Base-by-base conservation (phyloP, 768 basidiomycete genomes). In the Hydnum rufescens region DNA sequence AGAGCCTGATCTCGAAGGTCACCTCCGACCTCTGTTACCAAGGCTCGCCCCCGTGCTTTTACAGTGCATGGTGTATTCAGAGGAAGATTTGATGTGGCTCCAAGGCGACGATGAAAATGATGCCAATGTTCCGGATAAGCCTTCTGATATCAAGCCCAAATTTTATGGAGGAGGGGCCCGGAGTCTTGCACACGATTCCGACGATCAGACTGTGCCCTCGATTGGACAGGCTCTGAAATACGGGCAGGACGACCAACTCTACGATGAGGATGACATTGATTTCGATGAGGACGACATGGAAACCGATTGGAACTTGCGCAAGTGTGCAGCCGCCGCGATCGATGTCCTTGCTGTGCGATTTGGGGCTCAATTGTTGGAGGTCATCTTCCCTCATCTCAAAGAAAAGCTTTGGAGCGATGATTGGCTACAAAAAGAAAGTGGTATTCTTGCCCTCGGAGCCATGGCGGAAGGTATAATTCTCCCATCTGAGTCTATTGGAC, bases 231-330 rank as follows among this genome's bases (percentile, higher is more conserved):
- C 49, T 18, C 44, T 26, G 13, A 54, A 54, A 16, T 46, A 23
- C 16, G 55, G 49, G 5, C 28, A 42, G 28, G 80, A 79, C 0
- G 88, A 92, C 51, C 85, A 88, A 0, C 85, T 92, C 2, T 83
- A 90, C 54, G 78, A 86, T 56, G 79, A 92, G 58, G 71, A 80
- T 57, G 82, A 89, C 57, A 83, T 88, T 54, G 82, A 87, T 43
- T 88, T 92, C 54, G 92, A 93, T 58, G 89, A 89, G 13, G 95
- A 97, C 54, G 95, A 96, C 62, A 84, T 87, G 73, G 82, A 85
- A 5, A 93, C 93, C 1, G 92, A 97, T 64, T 99, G 95, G 95
- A 99, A 97, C 67, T 70, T 97, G 55, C 75, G 95, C 57, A 99
- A 99, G 68, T 99, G 95, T 62, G 89, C 90, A 1, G 95, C 95